Base-by-base conservation (phyloP, 2,329 filamentous ascomycete genomes). In the Curvularia eragrostidis region DNA sequence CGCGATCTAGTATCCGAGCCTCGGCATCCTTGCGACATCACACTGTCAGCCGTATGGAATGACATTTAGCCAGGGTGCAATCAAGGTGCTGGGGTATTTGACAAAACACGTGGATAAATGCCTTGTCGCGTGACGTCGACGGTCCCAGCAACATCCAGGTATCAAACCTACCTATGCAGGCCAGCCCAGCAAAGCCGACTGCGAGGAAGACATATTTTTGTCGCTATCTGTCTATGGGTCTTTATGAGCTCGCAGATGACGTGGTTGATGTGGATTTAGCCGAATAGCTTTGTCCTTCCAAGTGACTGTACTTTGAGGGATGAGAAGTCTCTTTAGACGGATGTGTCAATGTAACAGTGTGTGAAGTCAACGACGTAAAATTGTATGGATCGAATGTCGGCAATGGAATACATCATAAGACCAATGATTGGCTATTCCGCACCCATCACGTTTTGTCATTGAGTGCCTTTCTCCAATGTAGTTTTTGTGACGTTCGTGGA, bases 1-100 rank as follows among this genome's bases (percentile, higher is more conserved):
- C 61, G 19, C 0, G 80, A 76, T 0, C 81, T 81, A 0, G 81
- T 80, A 53, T 80, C 81, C 0, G 75, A 68, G 1, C 79, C 28
- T 23, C 8, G 26, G 3, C 15, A 39, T 36, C 30, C 19, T 23
- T 36, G 46, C 47, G 23, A 49, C 47, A 23, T 49, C 47, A 49
- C 23, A 26, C 34, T 5, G n/a, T 23, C n/a, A 26, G 47, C 34
- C 34, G 15, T n/a, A n/a, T 26, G 9, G 24, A 26, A 18, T 39
- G 28, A 21, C 26, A 43, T 15, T 43, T 7, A 18, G 8, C 41
- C 13, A 26, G 41, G 41, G 41, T n/a, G 24, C 9, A 26, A 26
- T n/a, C 24, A n/a, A 24, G 15, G 24, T 26, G 41, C 41, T n/a
- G 10, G 10, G 13, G 18, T 7, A 26, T 8, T 36, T 18, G 34